Conservation (phyloP, 805 yeast species). For the Yamadazyma olivae region DNA sequence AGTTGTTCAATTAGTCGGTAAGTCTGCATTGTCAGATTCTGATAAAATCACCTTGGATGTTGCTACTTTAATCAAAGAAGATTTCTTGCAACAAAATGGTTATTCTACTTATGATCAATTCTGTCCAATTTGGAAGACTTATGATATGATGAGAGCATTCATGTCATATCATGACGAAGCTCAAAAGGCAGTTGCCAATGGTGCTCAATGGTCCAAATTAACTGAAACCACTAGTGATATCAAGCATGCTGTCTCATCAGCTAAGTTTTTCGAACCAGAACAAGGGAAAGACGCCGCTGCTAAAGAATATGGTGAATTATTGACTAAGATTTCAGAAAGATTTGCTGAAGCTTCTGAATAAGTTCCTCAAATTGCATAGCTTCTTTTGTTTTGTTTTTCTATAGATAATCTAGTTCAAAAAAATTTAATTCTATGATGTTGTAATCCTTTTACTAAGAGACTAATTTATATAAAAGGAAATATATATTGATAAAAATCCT, state of each 20-base stretch:
- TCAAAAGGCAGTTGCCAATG: constrained; percentile 91
- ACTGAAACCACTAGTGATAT: constrained; percentile 87
- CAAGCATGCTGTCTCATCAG: constrained; percentile 88
- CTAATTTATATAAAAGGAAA: too few species aligned
- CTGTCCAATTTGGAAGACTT: constrained; percentile 99
- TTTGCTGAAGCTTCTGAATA: constrained; percentile 95
- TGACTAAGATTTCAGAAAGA: constrained; percentile 75
- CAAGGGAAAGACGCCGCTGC: constrained; percentile 79
- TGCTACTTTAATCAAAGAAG: constrained; percentile 88
- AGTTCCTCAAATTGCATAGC: too few species aligned
- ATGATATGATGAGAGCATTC: constrained; percentile 96
- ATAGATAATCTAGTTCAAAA: too few species aligned
- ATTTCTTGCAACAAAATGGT: constrained; percentile 98
- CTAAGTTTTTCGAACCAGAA: constrained; percentile 95
- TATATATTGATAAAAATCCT: not conserved
- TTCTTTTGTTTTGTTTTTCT: constrained; percentile 2
- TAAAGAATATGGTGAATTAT: constrained; percentile 73
- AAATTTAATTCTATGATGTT: not conserved
- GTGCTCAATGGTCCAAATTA: constrained; percentile 92
- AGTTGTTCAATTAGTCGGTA: constrained; percentile 98
- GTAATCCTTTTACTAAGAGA: not conserved
- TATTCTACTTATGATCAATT: constrained; percentile 97
- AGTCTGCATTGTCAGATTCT: constrained; percentile 92
- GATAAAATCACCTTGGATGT: constrained; percentile 97
- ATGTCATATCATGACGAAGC: constrained; percentile 94